Conservation (phyloP, 2,329 filamentous ascomycete species). For the Trichoderma koningiopsis region DNA sequence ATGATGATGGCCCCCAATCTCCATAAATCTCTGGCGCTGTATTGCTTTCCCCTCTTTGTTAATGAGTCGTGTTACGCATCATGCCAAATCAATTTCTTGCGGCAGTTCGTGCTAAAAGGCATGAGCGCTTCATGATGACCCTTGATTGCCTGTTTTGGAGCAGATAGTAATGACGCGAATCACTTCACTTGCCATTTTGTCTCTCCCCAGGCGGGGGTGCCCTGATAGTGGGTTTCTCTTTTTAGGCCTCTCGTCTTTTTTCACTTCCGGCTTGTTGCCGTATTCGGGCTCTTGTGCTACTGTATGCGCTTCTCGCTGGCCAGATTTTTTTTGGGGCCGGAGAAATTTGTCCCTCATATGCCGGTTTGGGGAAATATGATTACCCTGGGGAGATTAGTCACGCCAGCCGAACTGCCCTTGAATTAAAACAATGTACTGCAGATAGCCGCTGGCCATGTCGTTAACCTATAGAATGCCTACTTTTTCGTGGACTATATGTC, state of each 20-base stretch:
- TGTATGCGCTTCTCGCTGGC: conserved; percentile 19
- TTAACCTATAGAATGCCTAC: neutral
- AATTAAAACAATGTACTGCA: neutral
- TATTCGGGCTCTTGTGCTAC: neutral
- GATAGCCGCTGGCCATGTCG: neutral
- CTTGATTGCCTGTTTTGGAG: neutral
- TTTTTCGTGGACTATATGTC: neutral
- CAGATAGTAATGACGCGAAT: neutral
- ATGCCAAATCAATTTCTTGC: neutral
- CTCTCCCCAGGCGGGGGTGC: neutral
- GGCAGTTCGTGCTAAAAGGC: neutral
- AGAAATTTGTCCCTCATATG: conserved; percentile 3
- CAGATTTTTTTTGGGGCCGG: neutral
- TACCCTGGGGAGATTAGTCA: conserved; percentile 4
- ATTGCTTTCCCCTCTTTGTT: neutral
- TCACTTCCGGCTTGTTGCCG: neutral
- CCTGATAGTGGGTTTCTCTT: neutral
- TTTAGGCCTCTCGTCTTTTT: neutral
- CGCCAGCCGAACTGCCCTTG: neutral
- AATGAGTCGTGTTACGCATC: neutral
- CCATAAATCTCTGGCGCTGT: neutral
- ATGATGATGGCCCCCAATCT: neutral
- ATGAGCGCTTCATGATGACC: neutral
- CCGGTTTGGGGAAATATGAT: conserved; percentile 6
- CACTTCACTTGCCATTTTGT: neutral